phyloP scores from a whole-genome alignment of 768 basidiomycete genomes.

The Mycena metata region DNA sequence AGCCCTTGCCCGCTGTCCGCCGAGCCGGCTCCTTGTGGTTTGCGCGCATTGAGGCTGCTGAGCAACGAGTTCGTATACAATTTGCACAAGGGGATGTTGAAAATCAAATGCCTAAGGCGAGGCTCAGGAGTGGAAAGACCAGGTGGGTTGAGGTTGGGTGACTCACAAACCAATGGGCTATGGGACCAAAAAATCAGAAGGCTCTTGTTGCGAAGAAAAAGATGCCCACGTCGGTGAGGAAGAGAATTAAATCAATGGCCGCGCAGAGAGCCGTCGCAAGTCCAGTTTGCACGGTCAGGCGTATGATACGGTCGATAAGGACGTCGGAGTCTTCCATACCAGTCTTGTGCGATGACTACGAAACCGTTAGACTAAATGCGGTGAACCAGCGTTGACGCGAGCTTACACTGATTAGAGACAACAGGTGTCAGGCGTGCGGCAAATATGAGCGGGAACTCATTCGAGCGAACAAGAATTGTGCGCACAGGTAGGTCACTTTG shows the following conservation, averaged over 20 bases:
- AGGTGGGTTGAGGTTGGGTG: not conserved
- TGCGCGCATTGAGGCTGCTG: slow-evolving; percentile 52
- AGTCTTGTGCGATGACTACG: slow-evolving; percentile 46
- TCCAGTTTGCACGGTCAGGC: slow-evolving; percentile 55
- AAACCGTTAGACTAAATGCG: not conserved
- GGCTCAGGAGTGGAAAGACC: not conserved
- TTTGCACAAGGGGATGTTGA: slow-evolving; percentile 53
- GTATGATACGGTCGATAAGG: slow-evolving; percentile 53
- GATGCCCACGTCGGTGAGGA: slow-evolving; percentile 42
- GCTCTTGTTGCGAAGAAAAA: not conserved
- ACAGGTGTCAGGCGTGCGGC: not conserved
- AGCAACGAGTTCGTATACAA: slow-evolving; percentile 56
- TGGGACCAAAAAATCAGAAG: not conserved
- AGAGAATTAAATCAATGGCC: slow-evolving; percentile 47
- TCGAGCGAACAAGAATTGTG: not conserved
- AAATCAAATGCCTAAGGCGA: slow-evolving; percentile 44
- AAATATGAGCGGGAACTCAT: not conserved
- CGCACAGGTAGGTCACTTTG: slow-evolving; percentile 5
- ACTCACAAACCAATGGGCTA: slow-evolving; percentile 33
- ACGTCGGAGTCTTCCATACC: slow-evolving; percentile 53
- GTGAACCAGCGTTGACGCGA: not conserved
- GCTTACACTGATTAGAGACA: slow-evolving; percentile 6
- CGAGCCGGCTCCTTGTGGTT: not conserved
- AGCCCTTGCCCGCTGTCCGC: slow-evolving; percentile 9
- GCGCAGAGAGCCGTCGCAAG: slow-evolving; percentile 52